Conservation (phyloP, 352 stramenopile genomes). For the Globisporangium takayamanum region DNA sequence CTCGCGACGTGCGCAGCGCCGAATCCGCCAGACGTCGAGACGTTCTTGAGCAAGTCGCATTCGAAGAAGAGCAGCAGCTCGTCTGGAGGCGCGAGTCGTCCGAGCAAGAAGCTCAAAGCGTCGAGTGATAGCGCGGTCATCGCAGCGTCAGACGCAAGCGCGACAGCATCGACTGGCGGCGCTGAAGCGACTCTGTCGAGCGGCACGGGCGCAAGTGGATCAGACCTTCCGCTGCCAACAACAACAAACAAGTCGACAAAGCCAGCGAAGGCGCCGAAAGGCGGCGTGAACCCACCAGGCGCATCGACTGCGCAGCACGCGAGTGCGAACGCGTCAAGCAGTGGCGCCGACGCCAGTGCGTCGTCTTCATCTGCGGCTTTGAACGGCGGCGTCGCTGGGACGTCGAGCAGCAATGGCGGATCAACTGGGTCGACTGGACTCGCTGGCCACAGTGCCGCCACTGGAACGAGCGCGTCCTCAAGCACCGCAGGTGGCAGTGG, state of each 20-base stretch:
- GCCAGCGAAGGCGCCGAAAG: slow-evolving; percentile 9
- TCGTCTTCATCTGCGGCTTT: no score
- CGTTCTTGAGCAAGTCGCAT: slow-evolving; percentile 52
- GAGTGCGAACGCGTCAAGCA: neutral
- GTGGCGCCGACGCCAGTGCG: no score
- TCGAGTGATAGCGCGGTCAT: neutral
- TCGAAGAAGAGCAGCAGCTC: slow-evolving; percentile 36
- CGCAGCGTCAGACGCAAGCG: neutral
- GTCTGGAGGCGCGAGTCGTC: slow-evolving; percentile 4
- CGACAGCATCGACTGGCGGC: neutral
- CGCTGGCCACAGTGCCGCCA: neutral
- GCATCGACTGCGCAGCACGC: neutral
- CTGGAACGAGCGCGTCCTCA: neutral
- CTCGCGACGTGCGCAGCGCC: slow-evolving; percentile 58
- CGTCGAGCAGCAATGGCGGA: neutral
- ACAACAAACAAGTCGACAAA: slow-evolving; percentile 4
- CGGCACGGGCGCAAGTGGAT: neutral
- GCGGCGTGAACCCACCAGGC: neutral
- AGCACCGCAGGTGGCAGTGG: slow-evolving; percentile 1
- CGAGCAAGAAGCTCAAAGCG: slow-evolving; percentile 47
- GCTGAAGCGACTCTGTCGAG: neutral
- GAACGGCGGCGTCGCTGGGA: no score
- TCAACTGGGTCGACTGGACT: neutral
- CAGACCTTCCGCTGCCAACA: neutral
- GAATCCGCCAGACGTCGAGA: slow-evolving; percentile 71